Evolutionary conservation across 2,329 filamentous ascomycete genomes (phyloP), one percentile per base, ranked within the genome.

Genomic region (Microdochium bolleyi): DNA sequence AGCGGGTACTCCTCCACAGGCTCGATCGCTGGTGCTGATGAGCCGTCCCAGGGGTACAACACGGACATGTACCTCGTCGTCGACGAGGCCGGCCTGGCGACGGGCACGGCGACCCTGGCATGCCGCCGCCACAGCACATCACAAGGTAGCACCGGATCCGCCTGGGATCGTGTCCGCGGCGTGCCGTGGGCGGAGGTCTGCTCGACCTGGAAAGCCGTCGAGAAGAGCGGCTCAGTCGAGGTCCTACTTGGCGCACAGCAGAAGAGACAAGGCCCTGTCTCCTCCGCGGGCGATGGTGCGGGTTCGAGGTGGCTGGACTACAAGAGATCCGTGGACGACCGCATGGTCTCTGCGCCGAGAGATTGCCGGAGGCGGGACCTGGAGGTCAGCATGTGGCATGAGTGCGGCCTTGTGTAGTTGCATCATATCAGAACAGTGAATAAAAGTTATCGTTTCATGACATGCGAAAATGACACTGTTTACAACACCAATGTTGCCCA

Each of bases 301-400:
- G 41, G 16, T 11, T 46, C 41, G 14, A 21, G 19, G 19, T 21
- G 21, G 41, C 41, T 46, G 41, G 21, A 46, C 16, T 46, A 46
- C 19, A 11, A 5, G 16, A 21, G 19, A 22, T 22, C 41, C 3
- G 19, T 13, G 16, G 41, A 13, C 16, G 10, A 46, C 7, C 14
- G 19, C n/a, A 7, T 46, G 41, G 9, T 13, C 16, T 7, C 41
- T 10, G 16, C 41, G 41, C 41, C 41, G 41, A 46, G 41, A 22
- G 41, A 46, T 46, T 46, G 41, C 19, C 7, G 41, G 41, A 21
- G 41, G 19, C 0, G 68, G 67, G 13, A 70, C 61, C 66, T 70
- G 24, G 2, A 34, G 30, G 41, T 46, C 13, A 46, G 41, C 16
- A 46, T 46, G 41, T 46, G 41, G 41, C 41, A 24, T 11, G 41